Base-by-base conservation (phyloP, 805 yeast species). In the Candida montana region DNA sequence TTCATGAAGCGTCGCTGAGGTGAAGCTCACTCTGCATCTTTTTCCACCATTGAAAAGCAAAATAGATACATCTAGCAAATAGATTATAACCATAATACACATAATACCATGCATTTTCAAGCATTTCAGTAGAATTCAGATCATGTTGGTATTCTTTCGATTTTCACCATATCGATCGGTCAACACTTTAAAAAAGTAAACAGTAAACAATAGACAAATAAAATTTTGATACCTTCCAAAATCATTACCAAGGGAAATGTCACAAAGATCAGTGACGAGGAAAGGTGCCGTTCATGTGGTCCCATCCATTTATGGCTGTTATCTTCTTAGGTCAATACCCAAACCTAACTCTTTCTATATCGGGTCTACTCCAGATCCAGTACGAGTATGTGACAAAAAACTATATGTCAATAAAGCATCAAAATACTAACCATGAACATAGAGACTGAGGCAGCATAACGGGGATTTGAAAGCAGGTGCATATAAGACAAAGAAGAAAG, bases 311-410 rank as follows among this genome's bases (percentile, higher is more conserved):
- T 86, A 86, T 57, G 80, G 88, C 38, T 86, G 85, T 33, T 87
- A 86, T 55, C 60, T 87, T 2, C 62, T 86, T 9, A 76, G 77
- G 46, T 83, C 91, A 0, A 53, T 71, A 3, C 69, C 75, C 10
- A 77, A 74, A 48, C 75, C 76, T 18, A 65, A 65, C 31, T 74
- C 83, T 9, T 79, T 80, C 52, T 86, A 86, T 54, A 74, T 86
- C 4, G 95, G 95, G 0, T 85, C 95, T 1, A 83, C 95, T 0
- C 91, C 93, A 2, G 75, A 84, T 52, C 95, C 95, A 0, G 55
- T 64, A 10, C 55, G 80, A 50, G 69, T 64, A 47, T 30, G 65
- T 49, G 6, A 18, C 24, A n/a, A n/a, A n/a, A n/a, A n/a, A n/a
- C n/a, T n/a, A n/a, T n/a, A n/a, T n/a, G 8, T 6, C 33, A 7